These are phyloP conservation scores for Alternaria sp. DNA, from an alignment of 2,329 filamentous ascomycete genomes.

Conservation along the genomic window DNA sequence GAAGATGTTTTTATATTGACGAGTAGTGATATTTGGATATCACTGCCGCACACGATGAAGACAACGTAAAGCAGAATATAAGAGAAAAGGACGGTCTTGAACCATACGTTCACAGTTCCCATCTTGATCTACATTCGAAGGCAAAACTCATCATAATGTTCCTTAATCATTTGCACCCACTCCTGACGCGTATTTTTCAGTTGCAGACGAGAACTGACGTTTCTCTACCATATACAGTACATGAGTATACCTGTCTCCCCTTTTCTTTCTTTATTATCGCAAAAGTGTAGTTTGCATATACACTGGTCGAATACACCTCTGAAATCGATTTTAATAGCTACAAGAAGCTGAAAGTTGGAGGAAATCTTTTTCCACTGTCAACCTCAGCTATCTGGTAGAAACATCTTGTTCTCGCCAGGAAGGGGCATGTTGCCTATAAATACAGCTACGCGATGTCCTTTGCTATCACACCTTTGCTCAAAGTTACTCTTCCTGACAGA, in stretches of 20 bases:
- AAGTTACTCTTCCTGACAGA: no score
- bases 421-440: no score
- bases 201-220: neutral
- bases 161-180: neutral
- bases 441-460: neutral
- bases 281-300: neutral
- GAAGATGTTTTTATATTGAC: neutral
- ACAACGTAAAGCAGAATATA: neutral
- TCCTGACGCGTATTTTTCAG: neutral
- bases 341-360: neutral
- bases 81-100: neutral
- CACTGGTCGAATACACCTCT: no score
- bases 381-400: neutral
- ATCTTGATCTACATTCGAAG: neutral
- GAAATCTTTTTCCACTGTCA: neutral
- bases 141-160: neutral
- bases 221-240: neutral
- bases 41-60: neutral
- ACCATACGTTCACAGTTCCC: neutral
- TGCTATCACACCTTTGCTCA: neutral
- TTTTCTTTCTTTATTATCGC: neutral
- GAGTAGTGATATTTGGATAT: neutral
- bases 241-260: neutral
- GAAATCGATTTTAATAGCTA: neutral
- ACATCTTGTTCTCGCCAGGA: neutral